phyloP scores from a whole-genome alignment of 1,284 basidiomycete genomes.

The Gyrodon tennesseensis region DNA sequence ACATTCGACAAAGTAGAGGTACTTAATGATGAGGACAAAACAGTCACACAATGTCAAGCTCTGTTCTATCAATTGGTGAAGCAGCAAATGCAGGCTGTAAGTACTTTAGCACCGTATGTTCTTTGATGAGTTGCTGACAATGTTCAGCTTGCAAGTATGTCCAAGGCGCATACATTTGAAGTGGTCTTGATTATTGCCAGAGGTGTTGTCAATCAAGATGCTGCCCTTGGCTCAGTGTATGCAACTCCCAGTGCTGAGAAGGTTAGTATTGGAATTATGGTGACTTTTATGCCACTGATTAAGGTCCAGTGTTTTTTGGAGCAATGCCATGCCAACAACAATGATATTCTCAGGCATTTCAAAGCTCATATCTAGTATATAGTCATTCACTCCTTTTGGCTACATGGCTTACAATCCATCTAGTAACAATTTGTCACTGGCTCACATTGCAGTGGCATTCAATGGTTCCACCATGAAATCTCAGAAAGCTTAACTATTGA shows the following conservation, averaged over 20 bases:
- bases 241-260: no score
- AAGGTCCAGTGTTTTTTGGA: neutral
- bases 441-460: neutral
- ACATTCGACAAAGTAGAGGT: no score
- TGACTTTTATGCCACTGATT: no score
- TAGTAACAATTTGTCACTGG: neutral
- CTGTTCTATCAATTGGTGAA: no score
- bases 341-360: neutral
- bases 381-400: neutral
- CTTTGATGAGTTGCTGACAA: no score
- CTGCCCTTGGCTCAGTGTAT: neutral
- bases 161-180: neutral
- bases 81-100: no score
- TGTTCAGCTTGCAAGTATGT: neutral
- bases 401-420: neutral
- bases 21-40: no score
- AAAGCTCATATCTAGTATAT: neutral
- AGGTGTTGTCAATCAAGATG: neutral
- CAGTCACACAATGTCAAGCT: no score
- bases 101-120: no score
- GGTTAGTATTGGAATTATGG: no score
- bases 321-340: neutral
- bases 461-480: neutral
- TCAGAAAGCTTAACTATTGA: no score
- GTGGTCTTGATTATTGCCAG: neutral